Base-by-base conservation (phyloP, 2,329 filamentous ascomycete genomes). In the Blumeriella jaapii region DNA sequence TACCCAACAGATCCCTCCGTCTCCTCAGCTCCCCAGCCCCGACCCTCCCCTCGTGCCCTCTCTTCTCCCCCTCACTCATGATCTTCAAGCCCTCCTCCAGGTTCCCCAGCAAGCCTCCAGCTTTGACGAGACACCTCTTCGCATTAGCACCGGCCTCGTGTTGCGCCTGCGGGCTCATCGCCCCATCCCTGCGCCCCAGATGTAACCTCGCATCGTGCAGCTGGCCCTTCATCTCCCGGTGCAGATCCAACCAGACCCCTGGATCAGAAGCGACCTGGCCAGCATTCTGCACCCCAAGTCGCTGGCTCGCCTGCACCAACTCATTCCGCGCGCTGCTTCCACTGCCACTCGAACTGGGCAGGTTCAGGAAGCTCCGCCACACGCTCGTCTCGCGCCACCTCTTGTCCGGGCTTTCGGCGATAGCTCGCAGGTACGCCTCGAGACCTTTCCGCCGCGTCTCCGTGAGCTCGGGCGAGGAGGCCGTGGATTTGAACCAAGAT, bases 11-110 rank as follows among this genome's bases (percentile, higher is more conserved):
- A 55, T 91, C 83, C 38, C 73, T 66, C 31, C 84, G 63, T 5
- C 84, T 63, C 28, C 82, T 65, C 20, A 87, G 59, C 61, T 91
- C 83, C 11, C 83, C 83, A 2, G 82, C 78, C 3, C 82, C 82
- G 1, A 89, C 53, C 55, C 54, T 44, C 5, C 42, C 42, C 20
- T 48, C 34, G 15, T 44, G 37, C 18, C 49, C 43, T 32, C 41
- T 47, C 41, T 46, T 47, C 31, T 62, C 64, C 2, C 55, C 54
- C 20, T 75, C 69, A 45, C 68, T 64, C 54, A 79, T 68, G 18
- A 60, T 58, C 40, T 63, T 63, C 40, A 89, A 55, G 0, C 80
- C 82, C 22, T 82, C 71, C 4, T 78, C 71, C 19, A 89, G 62
- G 32, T 68, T 71, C 1, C 62, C 63, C 3, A 87, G 61, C 35